phyloP scores from a whole-genome alignment of 2,329 filamentous ascomycete genomes.

The Neophaeococcomyces aloes region DNA sequence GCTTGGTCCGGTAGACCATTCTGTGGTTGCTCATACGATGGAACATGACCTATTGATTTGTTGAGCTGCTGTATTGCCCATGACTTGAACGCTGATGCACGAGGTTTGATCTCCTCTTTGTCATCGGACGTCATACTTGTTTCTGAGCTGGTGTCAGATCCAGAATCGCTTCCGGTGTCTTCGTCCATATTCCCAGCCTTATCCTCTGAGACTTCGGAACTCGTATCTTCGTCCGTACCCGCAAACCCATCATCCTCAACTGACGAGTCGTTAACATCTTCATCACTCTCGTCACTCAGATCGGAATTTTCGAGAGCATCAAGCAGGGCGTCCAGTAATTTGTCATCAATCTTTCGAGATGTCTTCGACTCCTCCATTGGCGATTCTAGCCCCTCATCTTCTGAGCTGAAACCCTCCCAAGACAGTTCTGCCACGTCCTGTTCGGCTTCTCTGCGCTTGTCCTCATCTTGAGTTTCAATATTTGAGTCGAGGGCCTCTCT shows the following conservation, averaged over 20 bases:
- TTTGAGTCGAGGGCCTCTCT: not conserved
- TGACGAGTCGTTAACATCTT: slow-evolving; percentile 18
- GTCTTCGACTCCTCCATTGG: slow-evolving; percentile 23
- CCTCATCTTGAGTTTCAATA: not conserved
- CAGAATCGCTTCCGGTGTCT: slow-evolving; percentile 24
- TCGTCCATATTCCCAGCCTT: slow-evolving; percentile 23
- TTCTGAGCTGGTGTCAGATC: slow-evolving; percentile 17
- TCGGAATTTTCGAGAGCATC: slow-evolving; percentile 5
- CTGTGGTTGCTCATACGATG: slow-evolving; percentile 23
- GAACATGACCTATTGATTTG: slow-evolving; percentile 60
- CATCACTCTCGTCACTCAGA: slow-evolving; percentile 7
- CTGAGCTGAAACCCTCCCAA: slow-evolving; percentile 37
- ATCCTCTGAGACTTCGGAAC: slow-evolving; percentile 17
- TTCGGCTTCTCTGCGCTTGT: not conserved
- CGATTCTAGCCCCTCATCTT: slow-evolving; percentile 31
- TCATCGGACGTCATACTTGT: slow-evolving; percentile 27
- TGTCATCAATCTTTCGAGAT: slow-evolving; percentile 41
- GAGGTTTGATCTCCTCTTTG: slow-evolving; percentile 35
- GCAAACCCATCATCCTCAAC: slow-evolving; percentile 19
- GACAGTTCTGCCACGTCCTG: slow-evolving; percentile 22
- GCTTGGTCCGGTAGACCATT: slow-evolving; percentile 15
- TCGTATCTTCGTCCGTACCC: not conserved
- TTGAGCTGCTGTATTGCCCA: slow-evolving; percentile 87
- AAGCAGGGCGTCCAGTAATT: slow-evolving; percentile 2
- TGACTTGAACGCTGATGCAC: slow-evolving; percentile 69